A percentile compares a stretch with the other conserved stretches of the same genome.
phyloP scores from a whole-genome alignment of 306 rosid genomes.

The Medicago arabica region DNA sequence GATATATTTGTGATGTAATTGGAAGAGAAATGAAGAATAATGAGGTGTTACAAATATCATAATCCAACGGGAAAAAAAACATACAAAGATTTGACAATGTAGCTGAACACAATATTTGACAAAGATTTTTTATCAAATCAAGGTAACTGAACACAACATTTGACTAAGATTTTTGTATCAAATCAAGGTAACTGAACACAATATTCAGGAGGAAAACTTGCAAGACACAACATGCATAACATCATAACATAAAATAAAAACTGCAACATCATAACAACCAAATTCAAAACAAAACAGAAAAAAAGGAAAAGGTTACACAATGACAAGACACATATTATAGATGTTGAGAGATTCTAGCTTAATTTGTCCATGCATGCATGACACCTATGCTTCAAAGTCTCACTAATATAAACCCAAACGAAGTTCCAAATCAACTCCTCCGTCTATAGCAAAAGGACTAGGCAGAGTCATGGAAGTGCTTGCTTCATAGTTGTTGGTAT shows the following conservation, averaged over 20 bases:
- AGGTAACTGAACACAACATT: too few species aligned
- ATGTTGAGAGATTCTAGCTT: neutral
- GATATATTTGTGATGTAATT: too few species aligned
- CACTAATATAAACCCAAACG: neutral
- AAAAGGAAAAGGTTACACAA: too few species aligned
- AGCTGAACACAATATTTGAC: too few species aligned
- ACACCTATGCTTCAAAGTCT: neutral
- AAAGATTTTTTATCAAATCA: too few species aligned
- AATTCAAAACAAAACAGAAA: neutral
- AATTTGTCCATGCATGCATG: too few species aligned
- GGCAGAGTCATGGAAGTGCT: conserved; percentile 1
- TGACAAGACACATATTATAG: neutral
- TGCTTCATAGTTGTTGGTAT: neutral
- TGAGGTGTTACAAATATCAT: too few species aligned
- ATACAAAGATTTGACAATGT: too few species aligned
- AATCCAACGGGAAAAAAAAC: too few species aligned
- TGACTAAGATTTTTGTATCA: too few species aligned
- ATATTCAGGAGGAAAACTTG: neutral
- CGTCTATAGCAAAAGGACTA: neutral
- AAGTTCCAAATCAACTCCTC: conserved; percentile 32
- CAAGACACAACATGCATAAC: neutral
- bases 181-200: too few species aligned
- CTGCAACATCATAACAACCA: neutral
- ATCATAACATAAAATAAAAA: neutral
- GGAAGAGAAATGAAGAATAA: too few species aligned